These are phyloP conservation scores for Fusarium aywerte DNA, from an alignment of 2,329 filamentous ascomycete species.

Conservation along the genomic window DNA sequence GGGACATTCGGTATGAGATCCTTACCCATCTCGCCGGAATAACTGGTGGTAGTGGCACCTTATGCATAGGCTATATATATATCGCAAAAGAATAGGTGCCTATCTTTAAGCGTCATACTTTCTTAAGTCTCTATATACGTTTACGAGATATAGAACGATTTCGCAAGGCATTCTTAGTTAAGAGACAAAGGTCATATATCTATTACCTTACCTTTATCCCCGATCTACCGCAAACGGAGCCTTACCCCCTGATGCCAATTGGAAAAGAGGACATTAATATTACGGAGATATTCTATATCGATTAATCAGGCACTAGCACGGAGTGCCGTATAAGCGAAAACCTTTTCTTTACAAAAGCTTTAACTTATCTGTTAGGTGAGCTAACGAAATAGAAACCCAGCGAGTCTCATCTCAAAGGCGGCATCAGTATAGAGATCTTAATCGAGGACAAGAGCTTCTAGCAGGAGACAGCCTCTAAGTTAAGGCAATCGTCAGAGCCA, in stretches of 20 bases:
- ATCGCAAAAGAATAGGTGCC: background rate
- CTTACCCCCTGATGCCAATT: background rate
- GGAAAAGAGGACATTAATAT: background rate
- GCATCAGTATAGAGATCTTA: background rate
- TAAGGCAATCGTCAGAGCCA: background rate
- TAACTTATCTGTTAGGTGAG: background rate
- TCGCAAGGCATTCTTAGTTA: background rate
- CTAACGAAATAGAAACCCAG: background rate
- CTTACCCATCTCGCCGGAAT: background rate
- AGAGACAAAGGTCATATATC: background rate
- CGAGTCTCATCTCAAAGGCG: background rate
- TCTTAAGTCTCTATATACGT: background rate
- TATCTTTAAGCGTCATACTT: background rate
- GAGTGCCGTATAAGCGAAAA: background rate
- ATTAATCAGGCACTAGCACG: background rate
- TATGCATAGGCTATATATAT: background rate
- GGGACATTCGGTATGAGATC: background rate
- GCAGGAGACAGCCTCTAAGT: background rate
- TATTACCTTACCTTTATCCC: background rate
- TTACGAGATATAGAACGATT: background rate
- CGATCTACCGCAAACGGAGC: background rate
- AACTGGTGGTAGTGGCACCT: background rate
- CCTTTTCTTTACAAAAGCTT: background rate
- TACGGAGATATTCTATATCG: background rate
- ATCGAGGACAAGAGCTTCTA: background rate